phyloP scores from a whole-genome alignment of 148 eudicot genomes.

The Linanthus parryae region DNA sequence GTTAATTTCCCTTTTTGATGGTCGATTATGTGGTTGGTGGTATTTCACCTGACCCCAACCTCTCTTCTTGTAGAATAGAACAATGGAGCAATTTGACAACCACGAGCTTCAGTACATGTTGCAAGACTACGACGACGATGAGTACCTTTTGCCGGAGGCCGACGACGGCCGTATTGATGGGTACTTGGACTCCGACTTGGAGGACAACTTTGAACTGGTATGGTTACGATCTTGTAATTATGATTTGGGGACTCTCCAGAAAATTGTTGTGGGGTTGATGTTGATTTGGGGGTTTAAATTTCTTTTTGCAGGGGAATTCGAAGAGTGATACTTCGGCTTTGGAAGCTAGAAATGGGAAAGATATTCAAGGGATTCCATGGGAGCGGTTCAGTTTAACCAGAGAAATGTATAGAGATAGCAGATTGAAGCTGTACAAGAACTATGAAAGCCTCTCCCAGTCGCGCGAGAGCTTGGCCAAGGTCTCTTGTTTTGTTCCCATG shows the following conservation, averaged over 20 bases:
- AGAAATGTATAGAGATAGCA: conserved; percentile 53
- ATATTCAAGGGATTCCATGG: conserved; percentile 95
- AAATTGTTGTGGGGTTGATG: no score
- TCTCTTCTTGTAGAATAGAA: no score
- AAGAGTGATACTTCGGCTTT: conserved; percentile 69
- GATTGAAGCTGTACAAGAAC: conserved; percentile 63
- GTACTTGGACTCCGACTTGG: conserved; percentile 41
- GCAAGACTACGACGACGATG: conserved; percentile 35
- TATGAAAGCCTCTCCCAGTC: conserved; percentile 45
- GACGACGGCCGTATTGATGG: conserved; percentile 12
- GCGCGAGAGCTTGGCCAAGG: conserved; percentile 41
- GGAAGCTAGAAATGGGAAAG: conserved; percentile 80
- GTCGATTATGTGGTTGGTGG: no score
- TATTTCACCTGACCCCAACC: no score
- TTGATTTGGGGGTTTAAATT: no score
- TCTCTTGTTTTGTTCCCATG: no score
- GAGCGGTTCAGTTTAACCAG: conserved; percentile 67
- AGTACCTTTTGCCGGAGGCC: conserved; percentile 19
- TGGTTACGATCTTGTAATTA: neutral
- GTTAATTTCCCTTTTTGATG: no score
- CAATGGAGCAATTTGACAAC: conserved; percentile 50
- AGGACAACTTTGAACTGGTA: conserved; percentile 55
- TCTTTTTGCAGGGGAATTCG: conserved; percentile 51
- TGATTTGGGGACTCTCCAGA: no score
- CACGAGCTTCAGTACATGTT: conserved; percentile 41